A percentile compares a stretch with the other conserved stretches of the same genome.
phyloP scores from a whole-genome alignment of 257 asterid species.

The Gentiana straminea region DNA sequence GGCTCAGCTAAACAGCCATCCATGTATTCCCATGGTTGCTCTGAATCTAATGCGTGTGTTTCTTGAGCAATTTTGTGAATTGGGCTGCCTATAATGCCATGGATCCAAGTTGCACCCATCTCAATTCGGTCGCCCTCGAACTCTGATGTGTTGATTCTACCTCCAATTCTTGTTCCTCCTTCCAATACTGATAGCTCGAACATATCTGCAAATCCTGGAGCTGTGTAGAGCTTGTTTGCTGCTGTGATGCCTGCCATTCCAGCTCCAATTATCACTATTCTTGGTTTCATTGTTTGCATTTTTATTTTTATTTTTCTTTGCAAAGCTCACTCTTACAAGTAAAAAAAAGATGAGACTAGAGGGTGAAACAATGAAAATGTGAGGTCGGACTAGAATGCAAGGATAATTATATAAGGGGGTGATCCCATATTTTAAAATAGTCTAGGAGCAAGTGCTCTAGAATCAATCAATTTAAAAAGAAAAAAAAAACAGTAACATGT shows the following conservation, averaged over 20 bases:
- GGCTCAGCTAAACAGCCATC: conserved; percentile 41
- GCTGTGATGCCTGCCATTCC: conserved; percentile 92
- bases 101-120: conserved; percentile 96
- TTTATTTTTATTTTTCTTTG: conserved; percentile 3
- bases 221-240: conserved; percentile 58
- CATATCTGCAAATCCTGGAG: conserved; percentile 18
- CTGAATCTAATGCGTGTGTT: conserved; percentile 25
- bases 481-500: neutral
- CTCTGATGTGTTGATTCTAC: conserved; percentile 58
- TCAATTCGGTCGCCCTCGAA: conserved; percentile 76
- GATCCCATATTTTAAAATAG: too few species aligned
- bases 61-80: conserved; percentile 52
- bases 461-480: too few species aligned
- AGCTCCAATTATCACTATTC: conserved; percentile 75
- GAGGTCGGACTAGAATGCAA: conserved; percentile 16
- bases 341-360: neutral
- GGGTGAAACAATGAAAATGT: conserved; percentile 7
- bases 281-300: conserved; percentile 54
- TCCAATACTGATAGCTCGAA: conserved; percentile 62
- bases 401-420: conserved; percentile 19
- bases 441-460: too few species aligned
- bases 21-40: conserved; percentile 86
- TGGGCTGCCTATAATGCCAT: conserved; percentile 78
- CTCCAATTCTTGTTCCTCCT: conserved; percentile 74
- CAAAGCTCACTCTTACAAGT: neutral